phyloP scores from a whole-genome alignment of 345 rosid species.

The Citrus cavaleriei region DNA sequence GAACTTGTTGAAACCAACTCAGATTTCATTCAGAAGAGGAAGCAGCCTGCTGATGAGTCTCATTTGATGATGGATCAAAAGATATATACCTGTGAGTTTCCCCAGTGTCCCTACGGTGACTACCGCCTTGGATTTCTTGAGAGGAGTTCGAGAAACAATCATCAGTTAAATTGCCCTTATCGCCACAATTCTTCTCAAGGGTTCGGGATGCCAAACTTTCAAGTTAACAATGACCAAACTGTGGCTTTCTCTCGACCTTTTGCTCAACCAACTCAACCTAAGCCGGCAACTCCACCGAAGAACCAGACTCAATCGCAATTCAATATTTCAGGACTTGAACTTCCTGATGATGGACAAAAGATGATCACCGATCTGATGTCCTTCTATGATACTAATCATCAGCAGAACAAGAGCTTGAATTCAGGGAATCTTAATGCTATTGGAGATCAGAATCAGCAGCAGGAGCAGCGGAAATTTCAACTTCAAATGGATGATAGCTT shows the following conservation, averaged over 20 bases:
- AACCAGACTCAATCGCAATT: constrained; percentile 16
- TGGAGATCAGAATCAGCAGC: constrained; percentile 10
- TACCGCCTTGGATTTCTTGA: constrained; percentile 47
- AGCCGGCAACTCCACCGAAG: constrained; percentile 6
- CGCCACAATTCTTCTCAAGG: constrained; percentile 27
- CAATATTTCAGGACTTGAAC: constrained; percentile 40
- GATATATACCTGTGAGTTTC: constrained; percentile 48
- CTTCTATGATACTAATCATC: constrained; percentile 43
- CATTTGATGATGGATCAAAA: constrained; percentile 30
- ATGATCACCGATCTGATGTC: constrained; percentile 51
- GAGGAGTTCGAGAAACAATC: constrained; percentile 64
- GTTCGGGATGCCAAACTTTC: constrained; percentile 36
- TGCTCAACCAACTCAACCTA: constrained; percentile 29
- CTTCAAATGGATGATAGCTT: constrained; percentile 26
- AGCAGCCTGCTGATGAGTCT: constrained; percentile 32
- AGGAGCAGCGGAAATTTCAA: constrained; percentile 31
- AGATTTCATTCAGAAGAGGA: constrained; percentile 50
- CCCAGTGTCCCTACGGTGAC: constrained; percentile 56
- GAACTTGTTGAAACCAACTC: constrained; percentile 35
- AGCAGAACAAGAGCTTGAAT: constrained; percentile 23
- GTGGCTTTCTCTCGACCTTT: constrained; percentile 24
- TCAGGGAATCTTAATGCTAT: constrained; percentile 7
- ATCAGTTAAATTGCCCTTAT: constrained; percentile 55
- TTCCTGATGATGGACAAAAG: constrained; percentile 54
- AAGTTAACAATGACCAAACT: constrained; percentile 23